Evolutionary conservation across 108 stramenopile species (phyloP), one percentile per base, ranked within the genome.

Genomic region (Aurantiochytrium sp.): DNA sequence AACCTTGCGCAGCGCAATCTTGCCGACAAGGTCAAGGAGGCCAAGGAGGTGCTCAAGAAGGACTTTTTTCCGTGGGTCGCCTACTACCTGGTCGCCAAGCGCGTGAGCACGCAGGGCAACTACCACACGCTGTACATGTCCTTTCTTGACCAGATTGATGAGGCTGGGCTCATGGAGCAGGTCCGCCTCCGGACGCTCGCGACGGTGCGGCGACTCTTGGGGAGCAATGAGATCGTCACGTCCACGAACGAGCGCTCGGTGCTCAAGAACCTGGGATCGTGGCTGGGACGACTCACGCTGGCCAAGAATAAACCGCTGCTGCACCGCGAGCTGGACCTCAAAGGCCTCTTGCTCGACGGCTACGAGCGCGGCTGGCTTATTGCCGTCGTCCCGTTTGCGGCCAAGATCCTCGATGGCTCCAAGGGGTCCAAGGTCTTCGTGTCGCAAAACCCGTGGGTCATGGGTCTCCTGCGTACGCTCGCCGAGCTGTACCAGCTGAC

Each of bases 401-500:
- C 98, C 24, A 98, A 99, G 93, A 96, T 98, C 68, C 92, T 99
- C 39, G 98, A 99, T 86, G 97, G 97, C 4, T 96, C 97, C 10
- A 97, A 97, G 91, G 94, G 94, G 31, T 97, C 98, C 8, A 50
- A 88, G 27, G 94, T 97, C 24, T 99, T 99, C 90, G 93, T 95
- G 55, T 97, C 97, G n/a, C 98, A 98, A 0, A 99, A 99, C 90
- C 99, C 99, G 37, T 99, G 99, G 99, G 88, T 98, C 21, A 98
- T 98, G 97, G 98, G 97, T 30, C 91, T 99, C 65, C 88, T 99
- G 48, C 92, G 96, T 50, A 95, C 97, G 4, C 94, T 98, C 86
- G 94, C 96, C 17, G 96, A 97, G 10, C 90, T 97, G 24, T 98
- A 98, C 93, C 94, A 95, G 65, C 96, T 99, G 42, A 95, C 97